Evolutionary conservation across 306 rosid genomes (phyloP), one percentile per base, ranked within the genome.

Genomic region (Vigna unguiculata): DNA sequence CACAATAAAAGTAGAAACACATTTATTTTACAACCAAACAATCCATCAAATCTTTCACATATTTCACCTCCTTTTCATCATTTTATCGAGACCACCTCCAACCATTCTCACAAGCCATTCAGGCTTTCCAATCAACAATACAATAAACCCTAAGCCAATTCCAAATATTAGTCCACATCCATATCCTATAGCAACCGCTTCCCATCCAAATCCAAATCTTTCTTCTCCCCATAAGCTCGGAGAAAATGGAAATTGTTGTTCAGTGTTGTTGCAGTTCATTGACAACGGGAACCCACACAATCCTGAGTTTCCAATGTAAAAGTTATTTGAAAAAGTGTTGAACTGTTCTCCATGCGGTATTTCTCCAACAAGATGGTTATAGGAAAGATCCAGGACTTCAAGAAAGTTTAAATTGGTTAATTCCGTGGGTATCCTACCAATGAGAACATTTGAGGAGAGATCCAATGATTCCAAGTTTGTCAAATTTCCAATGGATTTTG

Each of bases 341-440:
- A 87, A 84, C 17, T 87, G 88, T 1, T 54, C 51, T 15, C 90
- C 85, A n/a, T 13, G 30, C 15, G 90, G 88, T 24, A 87, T 82
- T 5, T 6, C 32, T 41, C 85, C 86, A 1, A 6, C 65, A 1
- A 87, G 77, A 6, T 43, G 25, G 64, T 84, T 84, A 0, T 61
- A 15, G 0, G 85, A 87, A 25, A 87, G 85, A 13, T 77, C 41
- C 59, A 87, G 25, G 9, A 41, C 0, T 11, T 10, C 59, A 12
- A 87, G 83, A 21, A 1, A 32, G 4, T 47, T 49, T 3, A 84
- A 3, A 65, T 16, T 61, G 12, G 57, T 21, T 36, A 87, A 38
- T 55, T 80, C 53, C 3, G 2, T 0, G 0, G 91, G 91, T 69
- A 85, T 82, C 1, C 36, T 1, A 3, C 85, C 80, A 0, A 0